phyloP scores from a whole-genome alignment of 2,329 filamentous ascomycete genomes.

The Talaromyces islandicus region DNA sequence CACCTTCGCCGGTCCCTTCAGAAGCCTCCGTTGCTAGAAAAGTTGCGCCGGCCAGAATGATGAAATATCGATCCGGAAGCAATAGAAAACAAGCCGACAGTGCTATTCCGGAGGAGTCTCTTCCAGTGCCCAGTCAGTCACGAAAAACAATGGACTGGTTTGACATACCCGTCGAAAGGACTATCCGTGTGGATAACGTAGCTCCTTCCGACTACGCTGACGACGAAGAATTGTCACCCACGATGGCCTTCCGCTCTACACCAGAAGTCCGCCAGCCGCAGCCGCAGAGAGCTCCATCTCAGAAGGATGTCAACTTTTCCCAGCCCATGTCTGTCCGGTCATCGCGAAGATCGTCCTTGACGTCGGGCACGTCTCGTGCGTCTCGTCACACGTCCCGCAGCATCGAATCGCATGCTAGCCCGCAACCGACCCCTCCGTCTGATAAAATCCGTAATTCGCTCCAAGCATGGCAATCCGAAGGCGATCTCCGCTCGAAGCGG shows the following conservation, averaged over 20 bases:
- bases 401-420: conserved; percentile 21
- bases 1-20: conserved; percentile 35
- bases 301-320: not conserved
- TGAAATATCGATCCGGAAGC: conserved; percentile 18
- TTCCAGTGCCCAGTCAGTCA: not conserved
- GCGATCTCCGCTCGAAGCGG: conserved; percentile 7
- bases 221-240: conserved; percentile 7
- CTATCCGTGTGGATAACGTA: conserved; percentile 19
- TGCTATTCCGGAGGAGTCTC: conserved; percentile 1
- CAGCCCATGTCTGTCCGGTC: not conserved
- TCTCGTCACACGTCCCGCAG: conserved; percentile 20
- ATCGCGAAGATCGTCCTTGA: conserved; percentile 3
- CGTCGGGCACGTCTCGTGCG: conserved; percentile 3
- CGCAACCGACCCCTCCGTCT: conserved; percentile 14
- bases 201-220: conserved; percentile 6
- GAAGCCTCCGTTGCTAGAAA: conserved; percentile 23
- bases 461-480: conserved; percentile 16
- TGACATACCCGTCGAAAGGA: conserved; percentile 25
- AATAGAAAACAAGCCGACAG: conserved; percentile 4
- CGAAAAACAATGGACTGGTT: conserved; percentile 24
- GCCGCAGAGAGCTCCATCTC: not conserved
- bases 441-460: conserved; percentile 14
- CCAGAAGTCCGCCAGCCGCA: not conserved
- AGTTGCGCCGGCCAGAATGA: conserved; percentile 21
- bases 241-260: not conserved